These are phyloP conservation scores for Alternaria ventricosa DNA, from an alignment of 2,329 filamentous ascomycete genomes.

Conservation along the genomic window DNA sequence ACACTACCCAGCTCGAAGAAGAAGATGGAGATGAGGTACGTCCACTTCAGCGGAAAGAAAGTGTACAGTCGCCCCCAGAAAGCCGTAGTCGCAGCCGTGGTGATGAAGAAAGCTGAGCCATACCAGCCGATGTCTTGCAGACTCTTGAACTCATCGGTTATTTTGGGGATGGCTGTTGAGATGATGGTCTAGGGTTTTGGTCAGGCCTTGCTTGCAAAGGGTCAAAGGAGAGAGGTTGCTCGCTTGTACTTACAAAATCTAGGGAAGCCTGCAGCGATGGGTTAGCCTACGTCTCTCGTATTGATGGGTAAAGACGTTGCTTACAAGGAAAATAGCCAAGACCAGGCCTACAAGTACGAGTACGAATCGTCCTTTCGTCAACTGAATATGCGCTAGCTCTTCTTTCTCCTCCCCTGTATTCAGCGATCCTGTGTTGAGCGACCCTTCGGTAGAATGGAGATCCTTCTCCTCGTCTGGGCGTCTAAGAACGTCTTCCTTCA, in stretches of 20 bases:
- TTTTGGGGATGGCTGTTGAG: constrained; percentile 39
- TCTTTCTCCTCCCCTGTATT: neutral
- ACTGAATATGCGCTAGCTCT: neutral
- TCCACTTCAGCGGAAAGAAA: constrained; percentile 24
- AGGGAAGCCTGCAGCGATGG: neutral
- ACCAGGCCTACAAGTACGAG: constrained; percentile 1
- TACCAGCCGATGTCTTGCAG: constrained; percentile 42
- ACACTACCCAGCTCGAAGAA: constrained; percentile 6
- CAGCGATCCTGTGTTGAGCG: neutral
- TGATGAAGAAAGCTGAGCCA: constrained; percentile 38
- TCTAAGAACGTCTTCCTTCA: neutral
- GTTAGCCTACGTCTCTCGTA: neutral
- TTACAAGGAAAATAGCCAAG: constrained; percentile 7
- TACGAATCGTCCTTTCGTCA: neutral
- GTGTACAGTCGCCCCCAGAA: constrained; percentile 21
- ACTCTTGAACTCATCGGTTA: constrained; percentile 40
- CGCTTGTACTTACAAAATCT: neutral
- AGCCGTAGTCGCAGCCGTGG: constrained; percentile 17
- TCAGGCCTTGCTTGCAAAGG: neutral
- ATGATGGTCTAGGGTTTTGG: constrained; percentile 16
- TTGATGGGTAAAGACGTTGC: neutral
- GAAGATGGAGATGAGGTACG: constrained; percentile 8
- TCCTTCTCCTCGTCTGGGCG: neutral
- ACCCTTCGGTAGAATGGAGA: neutral
- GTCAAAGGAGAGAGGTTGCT: neutral